A percentile compares a stretch with the other conserved stretches of the same genome.
phyloP scores from a whole-genome alignment of 2,329 filamentous ascomycete genomes.

The Hysterium pulicare region DNA sequence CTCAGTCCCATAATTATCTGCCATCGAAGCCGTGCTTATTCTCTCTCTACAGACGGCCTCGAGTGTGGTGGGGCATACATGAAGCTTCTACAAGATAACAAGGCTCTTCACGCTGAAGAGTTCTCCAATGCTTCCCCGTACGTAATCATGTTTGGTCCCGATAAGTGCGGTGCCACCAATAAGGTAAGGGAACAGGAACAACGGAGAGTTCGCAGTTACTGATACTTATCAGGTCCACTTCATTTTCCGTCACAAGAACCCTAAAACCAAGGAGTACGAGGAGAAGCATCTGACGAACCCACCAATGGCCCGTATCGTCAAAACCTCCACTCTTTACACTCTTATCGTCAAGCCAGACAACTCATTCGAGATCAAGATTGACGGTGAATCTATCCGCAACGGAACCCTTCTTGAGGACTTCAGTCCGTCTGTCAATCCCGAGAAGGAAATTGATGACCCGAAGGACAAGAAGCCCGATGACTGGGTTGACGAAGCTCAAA shows the following conservation, averaged over 20 bases:
- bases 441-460: slow-evolving; percentile 89
- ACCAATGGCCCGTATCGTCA: slow-evolving; percentile 81
- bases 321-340: slow-evolving; percentile 93
- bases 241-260: slow-evolving; percentile 99
- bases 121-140: slow-evolving; percentile 97
- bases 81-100: slow-evolving; percentile 98
- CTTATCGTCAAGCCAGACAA: slow-evolving; percentile 96
- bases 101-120: slow-evolving; percentile 93
- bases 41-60: slow-evolving; percentile 66
- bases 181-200: slow-evolving; percentile 72
- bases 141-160: slow-evolving; percentile 99
- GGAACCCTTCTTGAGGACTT: slow-evolving; percentile 95
- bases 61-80: slow-evolving; percentile 98
- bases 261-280: slow-evolving; percentile 98
- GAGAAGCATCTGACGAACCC: slow-evolving; percentile 94
- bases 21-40: too few species aligned
- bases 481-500: slow-evolving; percentile 93
- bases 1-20: too few species aligned
- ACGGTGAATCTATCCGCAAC: slow-evolving; percentile 82
- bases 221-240: slow-evolving; percentile 62
- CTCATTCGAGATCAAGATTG: slow-evolving; percentile 87
- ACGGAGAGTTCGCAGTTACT: too few species aligned
- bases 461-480: slow-evolving; percentile 91
- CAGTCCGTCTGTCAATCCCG: slow-evolving; percentile 85
- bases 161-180: slow-evolving; percentile 99